phyloP scores from a whole-genome alignment of 495 filamentous ascomycete species.

The Neurospora africana region DNA sequence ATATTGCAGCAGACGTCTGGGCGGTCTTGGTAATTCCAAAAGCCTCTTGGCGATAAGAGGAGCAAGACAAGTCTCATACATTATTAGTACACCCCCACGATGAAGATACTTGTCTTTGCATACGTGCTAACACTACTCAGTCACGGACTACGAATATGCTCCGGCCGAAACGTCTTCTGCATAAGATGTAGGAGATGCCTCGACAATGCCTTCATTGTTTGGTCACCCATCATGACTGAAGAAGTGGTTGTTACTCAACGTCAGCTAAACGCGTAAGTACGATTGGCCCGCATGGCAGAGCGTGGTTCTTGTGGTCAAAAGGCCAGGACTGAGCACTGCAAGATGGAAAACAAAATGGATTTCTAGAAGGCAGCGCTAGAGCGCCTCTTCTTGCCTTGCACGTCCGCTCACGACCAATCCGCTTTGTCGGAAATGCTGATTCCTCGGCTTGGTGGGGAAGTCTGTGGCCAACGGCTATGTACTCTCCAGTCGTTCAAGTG shows the following conservation, averaged over 20 bases:
- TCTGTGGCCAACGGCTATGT: not conserved
- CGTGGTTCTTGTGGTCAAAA: not conserved
- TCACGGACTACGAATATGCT: not conserved
- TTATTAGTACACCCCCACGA: not conserved
- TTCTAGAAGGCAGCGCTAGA: not conserved
- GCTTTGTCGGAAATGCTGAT: not conserved
- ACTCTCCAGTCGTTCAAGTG: not conserved
- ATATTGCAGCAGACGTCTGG: slow-evolving; percentile 15
- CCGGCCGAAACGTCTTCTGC: not conserved
- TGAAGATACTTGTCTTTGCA: not conserved
- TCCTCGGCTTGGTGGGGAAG: not conserved
- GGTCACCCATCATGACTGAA: not conserved
- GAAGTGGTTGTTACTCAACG: not conserved
- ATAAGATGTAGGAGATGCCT: not conserved
- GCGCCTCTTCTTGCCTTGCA: not conserved
- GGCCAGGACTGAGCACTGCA: not conserved
- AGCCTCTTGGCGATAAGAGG: slow-evolving; percentile 11
- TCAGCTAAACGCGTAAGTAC: not conserved
- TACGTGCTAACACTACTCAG: not conserved
- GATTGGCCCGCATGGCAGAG: not conserved
- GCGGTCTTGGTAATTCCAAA: slow-evolving; percentile 16
- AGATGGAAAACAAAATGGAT: not conserved
- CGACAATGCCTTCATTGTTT: not conserved
- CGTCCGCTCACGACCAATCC: not conserved
- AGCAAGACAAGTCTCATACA: slow-evolving; percentile 2